Percentiles rank a stretch among this genome's conserved stretches.
These are phyloP conservation scores for Lupinus albus DNA, from an alignment of 306 rosid species.

Conservation along the genomic window DNA sequence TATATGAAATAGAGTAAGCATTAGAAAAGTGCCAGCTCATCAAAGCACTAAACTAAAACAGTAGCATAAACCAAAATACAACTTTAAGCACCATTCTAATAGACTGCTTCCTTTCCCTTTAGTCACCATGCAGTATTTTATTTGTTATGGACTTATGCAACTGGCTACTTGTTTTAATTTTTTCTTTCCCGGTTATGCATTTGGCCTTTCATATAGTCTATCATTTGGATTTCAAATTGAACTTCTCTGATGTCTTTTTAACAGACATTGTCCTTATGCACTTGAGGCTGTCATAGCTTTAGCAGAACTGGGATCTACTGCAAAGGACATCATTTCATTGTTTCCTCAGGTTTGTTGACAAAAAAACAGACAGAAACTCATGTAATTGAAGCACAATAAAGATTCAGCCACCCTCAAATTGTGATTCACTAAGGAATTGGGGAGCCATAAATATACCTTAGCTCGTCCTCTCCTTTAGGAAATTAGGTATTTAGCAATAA, in stretches of 20 bases:
- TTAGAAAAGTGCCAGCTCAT: too few species aligned
- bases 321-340: conserved; percentile 83
- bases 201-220: conserved; percentile 25
- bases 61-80: too few species aligned
- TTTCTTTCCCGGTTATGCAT: conserved; percentile 11
- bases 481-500: conserved; percentile 6
- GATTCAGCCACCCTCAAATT: conserved; percentile 13
- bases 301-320: conserved; percentile 79
- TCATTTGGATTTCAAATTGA: conserved; percentile 37
- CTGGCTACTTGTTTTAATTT: conserved; percentile 16
- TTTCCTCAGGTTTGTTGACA: conserved; percentile 81
- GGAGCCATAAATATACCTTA: neutral
- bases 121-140: conserved; percentile 6
- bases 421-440: neutral
- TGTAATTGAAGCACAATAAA: conserved; percentile 24
- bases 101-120: conserved; percentile 17
- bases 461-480: conserved; percentile 12
- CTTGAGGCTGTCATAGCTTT: conserved; percentile 86
- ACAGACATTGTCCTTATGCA: conserved; percentile 84
- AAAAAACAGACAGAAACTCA: conserved; percentile 31
- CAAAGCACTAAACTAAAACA: too few species aligned
- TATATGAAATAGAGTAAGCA: too few species aligned
- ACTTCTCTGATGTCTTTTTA: conserved; percentile 39
- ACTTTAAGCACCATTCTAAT: too few species aligned
- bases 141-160: conserved; percentile 30